These are phyloP conservation scores for Myochromella boudieri DNA, from an alignment of 768 basidiomycete species.

Conservation along the genomic window DNA sequence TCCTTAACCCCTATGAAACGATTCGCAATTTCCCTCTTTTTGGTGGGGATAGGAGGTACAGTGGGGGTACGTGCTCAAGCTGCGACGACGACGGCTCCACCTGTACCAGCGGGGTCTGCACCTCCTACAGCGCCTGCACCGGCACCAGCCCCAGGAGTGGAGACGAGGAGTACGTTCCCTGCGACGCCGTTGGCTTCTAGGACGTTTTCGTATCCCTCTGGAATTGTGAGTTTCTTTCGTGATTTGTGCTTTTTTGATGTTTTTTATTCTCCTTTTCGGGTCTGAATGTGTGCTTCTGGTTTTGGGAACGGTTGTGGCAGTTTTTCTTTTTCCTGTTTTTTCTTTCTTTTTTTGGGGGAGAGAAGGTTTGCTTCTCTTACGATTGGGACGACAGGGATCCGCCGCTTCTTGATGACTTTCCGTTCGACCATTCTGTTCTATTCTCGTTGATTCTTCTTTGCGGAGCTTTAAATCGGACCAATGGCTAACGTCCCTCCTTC, in stretches of 20 bases:
- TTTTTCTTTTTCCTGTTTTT: neutral
- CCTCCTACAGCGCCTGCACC: neutral
- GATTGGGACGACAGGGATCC: no score
- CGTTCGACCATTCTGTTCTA: neutral
- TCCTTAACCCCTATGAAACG: no score
- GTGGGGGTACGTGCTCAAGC: no score
- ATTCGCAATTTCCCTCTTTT: no score
- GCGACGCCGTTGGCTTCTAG: slow-evolving; percentile 42
- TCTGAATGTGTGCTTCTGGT: neutral
- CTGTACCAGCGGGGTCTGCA: no score
- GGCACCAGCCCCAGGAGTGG: neutral
- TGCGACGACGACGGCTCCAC: no score
- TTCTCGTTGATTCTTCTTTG: neutral
- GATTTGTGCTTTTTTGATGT: neutral
- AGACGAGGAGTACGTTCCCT: slow-evolving; percentile 33
- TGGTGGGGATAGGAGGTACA: no score
- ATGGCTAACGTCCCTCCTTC: neutral
- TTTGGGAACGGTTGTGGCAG: no score
- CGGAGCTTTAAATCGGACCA: neutral
- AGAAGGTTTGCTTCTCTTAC: no score
- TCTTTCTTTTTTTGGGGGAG: neutral
- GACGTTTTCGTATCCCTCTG: slow-evolving; percentile 38
- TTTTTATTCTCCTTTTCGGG: neutral
- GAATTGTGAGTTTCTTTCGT: slow-evolving; percentile 33
- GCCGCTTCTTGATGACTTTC: neutral